Evolutionary conservation across 192 early-diverging fungal species (phyloP), one percentile per base, ranked within the genome.

Genomic region (Coemansia sp.): DNA sequence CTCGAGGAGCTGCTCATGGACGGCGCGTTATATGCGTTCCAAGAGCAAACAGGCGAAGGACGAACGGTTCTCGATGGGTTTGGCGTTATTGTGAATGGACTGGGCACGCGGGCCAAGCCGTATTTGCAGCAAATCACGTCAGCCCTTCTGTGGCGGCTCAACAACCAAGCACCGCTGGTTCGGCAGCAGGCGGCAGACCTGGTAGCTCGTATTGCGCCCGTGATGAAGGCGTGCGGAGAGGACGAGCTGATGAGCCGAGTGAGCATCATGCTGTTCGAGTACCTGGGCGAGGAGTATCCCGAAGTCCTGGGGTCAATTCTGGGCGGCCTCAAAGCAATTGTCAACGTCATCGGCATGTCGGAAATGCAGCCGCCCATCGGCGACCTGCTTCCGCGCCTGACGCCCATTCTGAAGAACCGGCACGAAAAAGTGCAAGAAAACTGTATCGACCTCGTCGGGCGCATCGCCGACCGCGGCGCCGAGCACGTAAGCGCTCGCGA

Each of bases 361-460:
- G 92, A 87, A 57, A 99, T 99, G 97, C 95, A 91, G 25, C 97
- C 97, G 48, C 97, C 97, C 27, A 97, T 98, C 73, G 97, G 93
- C 76, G 97, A 99, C 62, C 77, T 98, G 47, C 79, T 99, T 12
- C 96, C 97, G 43, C 87, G 97, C 12, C 79, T 98, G 41, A 97
- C 97, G n/a, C 97, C 97, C 6, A 99, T 99, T 64, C 79, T 99
- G 39, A 94, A 96, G 75, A 99, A 99, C 77, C 72, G 96, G 68
- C 96, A 99, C 61, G 95, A 96, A 71, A 93, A 94, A 66, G 94
- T 96, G 38, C 94, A 94, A 75, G 92, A 96, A 65, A 90, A 91
- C 69, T 89, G 87, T 74, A 87, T 97, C 62, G 94, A 98, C 81
- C 74, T 99, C n/a, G 94, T 99, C 1, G 97, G 97, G 6, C 90